A percentile compares a stretch with the other conserved stretches of the same genome.
These are phyloP conservation scores for Juglanconis oblonga DNA, from an alignment of 2,329 filamentous ascomycete genomes.

Conservation along the genomic window DNA sequence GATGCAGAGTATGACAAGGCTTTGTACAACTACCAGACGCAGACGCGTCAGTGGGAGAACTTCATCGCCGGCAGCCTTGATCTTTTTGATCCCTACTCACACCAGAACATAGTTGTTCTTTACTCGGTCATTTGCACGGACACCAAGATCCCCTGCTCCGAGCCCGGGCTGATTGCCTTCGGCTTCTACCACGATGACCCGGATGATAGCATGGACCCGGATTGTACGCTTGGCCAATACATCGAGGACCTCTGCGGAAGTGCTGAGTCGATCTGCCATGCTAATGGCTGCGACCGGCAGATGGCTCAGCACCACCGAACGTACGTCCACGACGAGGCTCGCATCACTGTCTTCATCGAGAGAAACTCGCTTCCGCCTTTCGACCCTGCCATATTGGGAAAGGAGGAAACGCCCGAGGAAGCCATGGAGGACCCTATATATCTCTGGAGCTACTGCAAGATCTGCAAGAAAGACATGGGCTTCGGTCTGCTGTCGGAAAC, in stretches of 20 bases:
- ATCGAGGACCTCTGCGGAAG: slow-evolving; percentile 83
- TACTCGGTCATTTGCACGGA: slow-evolving; percentile 92
- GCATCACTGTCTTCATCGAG: slow-evolving; percentile 88
- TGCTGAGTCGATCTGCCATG: slow-evolving; percentile 73
- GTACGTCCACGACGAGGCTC: slow-evolving; percentile 93
- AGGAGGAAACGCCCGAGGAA: slow-evolving; percentile 45
- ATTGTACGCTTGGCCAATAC: slow-evolving; percentile 92
- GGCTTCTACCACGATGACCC: slow-evolving; percentile 85
- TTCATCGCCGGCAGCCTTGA: slow-evolving; percentile 86
- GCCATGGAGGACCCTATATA: slow-evolving; percentile 64
- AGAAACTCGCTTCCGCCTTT: slow-evolving; percentile 47
- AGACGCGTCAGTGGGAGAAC: slow-evolving; percentile 94
- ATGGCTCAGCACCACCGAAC: slow-evolving; percentile 94
- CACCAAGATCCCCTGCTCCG: slow-evolving; percentile 89
- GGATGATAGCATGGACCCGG: slow-evolving; percentile 67
- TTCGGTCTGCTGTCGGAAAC: slow-evolving; percentile 88
- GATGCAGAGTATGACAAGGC: slow-evolving; percentile 97
- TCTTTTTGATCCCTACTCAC: slow-evolving; percentile 90
- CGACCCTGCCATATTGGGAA: slow-evolving; percentile 46
- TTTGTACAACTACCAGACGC: slow-evolving; percentile 87
- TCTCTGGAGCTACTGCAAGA: slow-evolving; percentile 97
- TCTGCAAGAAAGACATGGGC: slow-evolving; percentile 86
- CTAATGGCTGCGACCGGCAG: slow-evolving; percentile 80
- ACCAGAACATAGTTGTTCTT: slow-evolving; percentile 93
- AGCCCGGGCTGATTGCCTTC: slow-evolving; percentile 84